phyloP scores from a whole-genome alignment of 2,329 filamentous ascomycete genomes.

The Albophoma yamanashiensis region DNA sequence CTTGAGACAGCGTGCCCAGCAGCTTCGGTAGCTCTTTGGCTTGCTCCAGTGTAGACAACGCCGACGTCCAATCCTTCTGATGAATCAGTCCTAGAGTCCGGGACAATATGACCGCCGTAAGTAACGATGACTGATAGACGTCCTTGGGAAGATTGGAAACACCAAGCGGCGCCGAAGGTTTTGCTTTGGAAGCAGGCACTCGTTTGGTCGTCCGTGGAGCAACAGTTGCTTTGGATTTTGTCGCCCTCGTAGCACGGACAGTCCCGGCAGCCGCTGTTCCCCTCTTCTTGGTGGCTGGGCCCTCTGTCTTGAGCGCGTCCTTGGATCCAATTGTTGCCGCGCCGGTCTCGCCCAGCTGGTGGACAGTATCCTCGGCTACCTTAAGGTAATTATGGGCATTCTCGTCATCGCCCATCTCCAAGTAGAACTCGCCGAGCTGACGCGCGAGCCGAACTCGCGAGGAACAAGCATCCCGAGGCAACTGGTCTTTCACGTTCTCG shows the following conservation, averaged over 20 bases:
- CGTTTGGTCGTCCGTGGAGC: conserved; percentile 5
- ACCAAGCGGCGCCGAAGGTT: conserved; percentile 7
- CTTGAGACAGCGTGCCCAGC: conserved; percentile 27
- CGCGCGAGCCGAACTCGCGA: conserved; percentile 35
- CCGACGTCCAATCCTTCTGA: conserved; percentile 46
- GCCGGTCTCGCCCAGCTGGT: conserved; percentile 17
- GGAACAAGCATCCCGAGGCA: conserved; percentile 29
- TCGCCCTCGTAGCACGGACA: conserved; percentile 13
- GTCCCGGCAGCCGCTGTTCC: conserved; percentile 12
- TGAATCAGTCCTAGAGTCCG: conserved; percentile 34
- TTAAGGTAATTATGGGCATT: conserved; percentile 32
- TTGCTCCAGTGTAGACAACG: conserved; percentile 42
- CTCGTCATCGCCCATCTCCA: conserved; percentile 34
- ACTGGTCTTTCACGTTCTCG: conserved; percentile 39
- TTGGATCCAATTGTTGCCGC: conserved; percentile 2
- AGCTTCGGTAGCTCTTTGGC: conserved; percentile 32
- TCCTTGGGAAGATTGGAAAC: conserved; percentile 16
- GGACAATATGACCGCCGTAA: conserved; percentile 23
- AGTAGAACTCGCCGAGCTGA: conserved; percentile 44
- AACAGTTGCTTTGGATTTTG: conserved; percentile 5
- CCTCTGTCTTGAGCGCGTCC: not conserved
- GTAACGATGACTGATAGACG: conserved; percentile 24
- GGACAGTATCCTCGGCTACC: conserved; percentile 37
- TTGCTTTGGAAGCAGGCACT: conserved; percentile 10
- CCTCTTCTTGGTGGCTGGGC: not conserved